Conservation (phyloP, 352 stramenopile genomes). For the Phytopythium sindhum region DNA sequence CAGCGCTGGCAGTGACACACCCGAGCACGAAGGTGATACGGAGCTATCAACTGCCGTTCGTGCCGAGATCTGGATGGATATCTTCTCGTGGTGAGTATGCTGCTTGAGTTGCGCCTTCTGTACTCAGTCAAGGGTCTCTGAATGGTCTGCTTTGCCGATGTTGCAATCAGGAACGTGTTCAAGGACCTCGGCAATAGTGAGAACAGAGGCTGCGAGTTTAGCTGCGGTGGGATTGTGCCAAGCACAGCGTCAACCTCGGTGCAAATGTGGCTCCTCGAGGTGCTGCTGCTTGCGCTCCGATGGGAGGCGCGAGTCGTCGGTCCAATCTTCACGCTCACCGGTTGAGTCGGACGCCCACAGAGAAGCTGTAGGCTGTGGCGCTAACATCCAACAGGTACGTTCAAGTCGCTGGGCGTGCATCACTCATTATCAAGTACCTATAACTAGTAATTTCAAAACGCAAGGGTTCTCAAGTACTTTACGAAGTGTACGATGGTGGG, state of each 20-base stretch:
- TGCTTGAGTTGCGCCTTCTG: background rate
- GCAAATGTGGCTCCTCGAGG: conserved; percentile 32
- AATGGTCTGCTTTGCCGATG: background rate
- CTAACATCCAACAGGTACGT: too few relatives aligned
- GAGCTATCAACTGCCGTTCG: conserved; percentile 6
- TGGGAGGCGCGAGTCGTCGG: conserved; percentile 24
- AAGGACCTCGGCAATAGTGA: conserved; percentile 15
- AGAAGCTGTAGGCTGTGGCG: too few relatives aligned
- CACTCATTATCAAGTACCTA: background rate
- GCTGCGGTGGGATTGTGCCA: conserved; percentile 19
- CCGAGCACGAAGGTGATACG: background rate
- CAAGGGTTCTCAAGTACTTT: background rate
- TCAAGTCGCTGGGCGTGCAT: background rate
- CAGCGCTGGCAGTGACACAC: conserved; percentile 10
- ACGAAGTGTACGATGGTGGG: background rate
- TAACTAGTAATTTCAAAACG: background rate
- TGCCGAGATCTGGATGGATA: conserved; percentile 28
- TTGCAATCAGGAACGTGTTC: conserved; percentile 15
- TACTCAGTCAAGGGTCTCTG: background rate
- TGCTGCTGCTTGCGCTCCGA: conserved; percentile 28
- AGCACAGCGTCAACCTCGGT: conserved; percentile 22
- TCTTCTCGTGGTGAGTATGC: conserved; percentile 20
- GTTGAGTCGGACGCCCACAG: conserved; percentile 6
- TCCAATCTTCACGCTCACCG: conserved; percentile 19
- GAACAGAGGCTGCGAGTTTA: conserved; percentile 24